phyloP scores from a whole-genome alignment of 2,329 filamentous ascomycete species.

The Verticillium dahliae region DNA sequence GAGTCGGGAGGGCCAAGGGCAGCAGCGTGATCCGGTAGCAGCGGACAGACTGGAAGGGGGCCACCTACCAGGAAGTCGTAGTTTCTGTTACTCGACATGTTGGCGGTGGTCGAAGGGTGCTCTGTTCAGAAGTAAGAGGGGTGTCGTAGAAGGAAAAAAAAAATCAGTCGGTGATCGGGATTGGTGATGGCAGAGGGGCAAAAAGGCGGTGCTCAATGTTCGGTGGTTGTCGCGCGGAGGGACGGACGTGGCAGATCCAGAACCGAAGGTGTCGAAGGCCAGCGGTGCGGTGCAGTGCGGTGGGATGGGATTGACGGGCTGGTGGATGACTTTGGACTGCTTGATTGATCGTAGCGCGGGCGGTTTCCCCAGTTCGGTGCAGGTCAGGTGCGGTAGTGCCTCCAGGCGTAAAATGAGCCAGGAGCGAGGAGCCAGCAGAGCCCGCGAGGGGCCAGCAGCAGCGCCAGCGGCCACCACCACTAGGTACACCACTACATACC shows the following conservation, averaged over 20 bases:
- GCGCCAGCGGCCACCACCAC: not conserved
- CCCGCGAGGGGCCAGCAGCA: not conserved
- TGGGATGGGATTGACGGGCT: not conserved
- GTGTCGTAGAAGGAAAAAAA: not conserved
- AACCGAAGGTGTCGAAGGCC: not conserved
- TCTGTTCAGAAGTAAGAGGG: not conserved
- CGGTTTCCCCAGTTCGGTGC: not conserved
- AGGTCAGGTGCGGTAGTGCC: not conserved
- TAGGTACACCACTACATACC: too few relatives aligned
- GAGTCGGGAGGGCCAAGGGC: conserved; percentile 6
- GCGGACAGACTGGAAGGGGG: conserved; percentile 9
- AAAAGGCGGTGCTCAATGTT: not conserved
- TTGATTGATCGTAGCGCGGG: not conserved
- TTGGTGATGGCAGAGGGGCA: not conserved
- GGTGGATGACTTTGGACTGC: not conserved
- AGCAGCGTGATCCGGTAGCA: conserved; percentile 10
- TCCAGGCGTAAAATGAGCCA: not conserved
- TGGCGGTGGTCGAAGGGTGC: conserved; percentile 17
- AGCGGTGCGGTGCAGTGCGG: not conserved
- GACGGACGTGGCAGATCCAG: not conserved
- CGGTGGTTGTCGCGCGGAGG: not conserved
- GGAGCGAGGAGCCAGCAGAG: not conserved
- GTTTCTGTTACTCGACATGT: conserved; percentile 95
- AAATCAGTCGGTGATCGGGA: not conserved
- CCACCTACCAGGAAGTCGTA: conserved; percentile 91